Evolutionary conservation across 176 grass and related monocot genomes (phyloP).

Genomic region (Musa schizocarpa): DNA sequence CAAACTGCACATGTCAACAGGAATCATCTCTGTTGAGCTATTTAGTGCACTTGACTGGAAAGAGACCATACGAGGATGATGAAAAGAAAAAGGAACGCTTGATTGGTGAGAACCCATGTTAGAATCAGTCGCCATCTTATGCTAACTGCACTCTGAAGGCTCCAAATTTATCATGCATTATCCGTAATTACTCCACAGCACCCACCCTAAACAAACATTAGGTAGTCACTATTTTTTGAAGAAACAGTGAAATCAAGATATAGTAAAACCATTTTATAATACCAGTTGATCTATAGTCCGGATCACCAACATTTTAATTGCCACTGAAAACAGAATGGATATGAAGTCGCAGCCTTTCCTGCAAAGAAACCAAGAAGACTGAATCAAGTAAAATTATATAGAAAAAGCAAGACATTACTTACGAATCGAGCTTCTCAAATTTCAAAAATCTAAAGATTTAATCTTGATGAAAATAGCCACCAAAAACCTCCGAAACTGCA

Average conservation of each 20-base stretch:
- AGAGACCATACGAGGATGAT: slow-evolving; percentile 9
- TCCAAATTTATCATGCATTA: neutral
- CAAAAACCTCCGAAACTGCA: neutral
- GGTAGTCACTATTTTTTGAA: neutral
- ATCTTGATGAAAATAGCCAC: neutral
- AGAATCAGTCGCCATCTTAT: neutral
- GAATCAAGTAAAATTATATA: neutral
- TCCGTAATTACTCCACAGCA: neutral
- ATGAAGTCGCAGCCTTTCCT: neutral
- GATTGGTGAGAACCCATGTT: neutral
- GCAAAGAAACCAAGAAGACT: neutral
- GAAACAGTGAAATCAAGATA: neutral
- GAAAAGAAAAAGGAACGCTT: neutral
- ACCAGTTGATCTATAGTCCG: neutral
- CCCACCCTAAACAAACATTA: neutral
- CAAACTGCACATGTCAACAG: neutral
- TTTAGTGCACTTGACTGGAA: slow-evolving; percentile 11
- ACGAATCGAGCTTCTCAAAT: neutral
- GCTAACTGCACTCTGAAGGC: neutral
- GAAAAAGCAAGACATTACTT: neutral
- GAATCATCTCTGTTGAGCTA: neutral
- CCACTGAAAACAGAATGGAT: neutral
- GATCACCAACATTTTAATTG: neutral
- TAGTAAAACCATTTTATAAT: neutral
- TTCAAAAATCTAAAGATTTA: neutral